These are phyloP conservation scores for Dorcoceras hygrometricum DNA, from an alignment of 257 asterid species.

Conservation along the genomic window DNA sequence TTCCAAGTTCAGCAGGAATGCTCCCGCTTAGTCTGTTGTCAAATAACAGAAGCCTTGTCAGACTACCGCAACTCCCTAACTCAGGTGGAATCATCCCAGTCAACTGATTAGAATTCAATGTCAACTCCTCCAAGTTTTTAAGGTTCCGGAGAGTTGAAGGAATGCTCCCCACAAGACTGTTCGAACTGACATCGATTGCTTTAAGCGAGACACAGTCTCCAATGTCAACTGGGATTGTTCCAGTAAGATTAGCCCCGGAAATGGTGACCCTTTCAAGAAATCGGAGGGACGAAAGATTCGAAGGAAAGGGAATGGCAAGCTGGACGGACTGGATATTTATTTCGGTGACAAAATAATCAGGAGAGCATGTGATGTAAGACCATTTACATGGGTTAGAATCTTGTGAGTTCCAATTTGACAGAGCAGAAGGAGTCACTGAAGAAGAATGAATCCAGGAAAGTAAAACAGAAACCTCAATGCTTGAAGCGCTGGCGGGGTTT, in stretches of 20 bases:
- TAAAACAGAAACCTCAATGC: constrained; percentile 42
- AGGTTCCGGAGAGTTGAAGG: constrained; percentile 53
- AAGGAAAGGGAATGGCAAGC: constrained; percentile 50
- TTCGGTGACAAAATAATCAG: constrained; percentile 36
- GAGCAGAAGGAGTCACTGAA: constrained; percentile 37
- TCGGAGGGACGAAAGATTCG: constrained; percentile 50
- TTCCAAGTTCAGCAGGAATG: constrained; percentile 51
- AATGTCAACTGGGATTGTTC: constrained; percentile 53
- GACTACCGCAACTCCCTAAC: constrained; percentile 41
- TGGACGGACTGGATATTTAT: constrained; percentile 43
- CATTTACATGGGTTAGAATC: constrained; percentile 64
- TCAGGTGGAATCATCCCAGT: constrained; percentile 56
- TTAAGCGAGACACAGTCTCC: constrained; percentile 47
- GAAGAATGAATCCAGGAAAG: constrained; percentile 55
- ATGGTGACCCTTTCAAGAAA: constrained; percentile 48
- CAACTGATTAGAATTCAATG: constrained; percentile 50
- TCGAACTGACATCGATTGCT: constrained; percentile 55
- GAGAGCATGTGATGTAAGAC: constrained; percentile 53
- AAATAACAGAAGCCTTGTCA: constrained; percentile 43
- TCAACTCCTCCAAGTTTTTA: constrained; percentile 44
- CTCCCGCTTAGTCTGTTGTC: constrained; percentile 63
- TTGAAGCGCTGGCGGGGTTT: constrained; percentile 22
- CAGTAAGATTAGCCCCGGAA: constrained; percentile 69
- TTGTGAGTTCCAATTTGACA: constrained; percentile 51
- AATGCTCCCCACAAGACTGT: constrained; percentile 48